Conservation (phyloP, 768 basidiomycete genomes). For the Tremella mesenterica region DNA sequence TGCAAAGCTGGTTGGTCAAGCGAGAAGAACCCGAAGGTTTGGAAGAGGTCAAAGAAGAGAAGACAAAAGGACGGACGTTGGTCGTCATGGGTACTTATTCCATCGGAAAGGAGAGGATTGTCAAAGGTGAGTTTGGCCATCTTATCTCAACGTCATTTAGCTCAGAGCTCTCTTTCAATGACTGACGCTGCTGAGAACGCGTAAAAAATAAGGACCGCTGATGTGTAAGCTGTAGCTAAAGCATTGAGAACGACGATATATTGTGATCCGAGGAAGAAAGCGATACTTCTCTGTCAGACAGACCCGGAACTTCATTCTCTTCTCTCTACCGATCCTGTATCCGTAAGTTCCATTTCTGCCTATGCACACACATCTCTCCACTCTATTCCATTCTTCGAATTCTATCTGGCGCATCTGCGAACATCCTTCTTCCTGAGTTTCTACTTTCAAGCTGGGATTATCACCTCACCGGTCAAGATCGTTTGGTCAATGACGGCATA, state of each 20-base stretch:
- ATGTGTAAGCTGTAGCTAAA: slow-evolving; percentile 63
- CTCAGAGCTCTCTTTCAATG: background rate
- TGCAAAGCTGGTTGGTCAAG: slow-evolving; percentile 47
- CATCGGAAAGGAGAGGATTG: slow-evolving; percentile 94
- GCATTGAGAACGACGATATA: slow-evolving; percentile 75
- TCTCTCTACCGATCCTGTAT: slow-evolving; percentile 64
- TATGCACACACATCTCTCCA: too few relatives aligned
- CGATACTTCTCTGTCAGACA: slow-evolving; percentile 70
- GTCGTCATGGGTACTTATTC: slow-evolving; percentile 64
- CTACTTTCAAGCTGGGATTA: background rate
- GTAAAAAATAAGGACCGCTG: too few relatives aligned
- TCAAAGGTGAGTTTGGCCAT: slow-evolving; percentile 69
- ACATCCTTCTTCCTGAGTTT: too few relatives aligned
- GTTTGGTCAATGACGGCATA: background rate
- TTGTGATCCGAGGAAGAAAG: slow-evolving; percentile 75
- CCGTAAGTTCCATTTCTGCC: too few relatives aligned
- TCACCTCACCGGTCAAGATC: background rate
- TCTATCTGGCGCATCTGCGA: too few relatives aligned
- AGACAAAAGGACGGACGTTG: slow-evolving; percentile 36
- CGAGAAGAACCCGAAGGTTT: slow-evolving; percentile 27
- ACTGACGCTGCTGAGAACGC: background rate
- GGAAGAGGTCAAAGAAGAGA: slow-evolving; percentile 23
- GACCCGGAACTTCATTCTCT: slow-evolving; percentile 73
- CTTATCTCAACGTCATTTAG: background rate
- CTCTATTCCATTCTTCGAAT: too few relatives aligned